phyloP scores from a whole-genome alignment of 2,329 filamentous ascomycete species.

The Fusarium napiforme region DNA sequence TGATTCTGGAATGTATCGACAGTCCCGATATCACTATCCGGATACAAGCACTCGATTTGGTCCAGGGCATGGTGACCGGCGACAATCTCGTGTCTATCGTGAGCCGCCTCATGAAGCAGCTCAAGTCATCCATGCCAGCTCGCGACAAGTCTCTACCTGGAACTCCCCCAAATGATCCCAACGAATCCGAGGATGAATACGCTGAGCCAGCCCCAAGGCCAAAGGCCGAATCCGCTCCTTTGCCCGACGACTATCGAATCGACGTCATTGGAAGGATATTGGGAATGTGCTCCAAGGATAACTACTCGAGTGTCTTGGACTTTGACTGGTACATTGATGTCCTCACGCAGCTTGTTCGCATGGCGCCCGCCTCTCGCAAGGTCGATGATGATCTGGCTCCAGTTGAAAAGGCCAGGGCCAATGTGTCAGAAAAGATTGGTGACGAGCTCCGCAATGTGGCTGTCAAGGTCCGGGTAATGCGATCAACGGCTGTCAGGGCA shows the following conservation, averaged over 20 bases:
- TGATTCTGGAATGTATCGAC: conserved; percentile 95
- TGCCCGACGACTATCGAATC: conserved; percentile 87
- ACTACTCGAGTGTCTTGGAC: conserved; percentile 85
- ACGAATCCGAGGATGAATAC: conserved; percentile 64
- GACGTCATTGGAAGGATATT: conserved; percentile 86
- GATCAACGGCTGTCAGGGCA: conserved; percentile 81
- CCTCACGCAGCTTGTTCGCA: conserved; percentile 83
- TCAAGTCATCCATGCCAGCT: conserved; percentile 72
- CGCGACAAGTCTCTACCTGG: conserved; percentile 57
- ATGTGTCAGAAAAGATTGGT: conserved; percentile 78
- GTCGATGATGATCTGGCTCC: conserved; percentile 52
- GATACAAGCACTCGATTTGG: conserved; percentile 89
- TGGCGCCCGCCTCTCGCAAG: conserved; percentile 65
- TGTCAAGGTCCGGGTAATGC: conserved; percentile 87
- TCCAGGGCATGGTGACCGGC: conserved; percentile 90
- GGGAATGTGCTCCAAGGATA: conserved; percentile 89
- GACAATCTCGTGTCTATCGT: conserved; percentile 89
- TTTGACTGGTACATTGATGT: conserved; percentile 99
- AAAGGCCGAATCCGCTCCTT: conserved; percentile 61
- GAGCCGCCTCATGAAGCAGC: conserved; percentile 85
- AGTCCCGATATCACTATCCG: conserved; percentile 96
- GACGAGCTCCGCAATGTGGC: conserved; percentile 89
- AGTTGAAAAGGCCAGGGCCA: conserved; percentile 47
- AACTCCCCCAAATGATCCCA: conserved; percentile 58
- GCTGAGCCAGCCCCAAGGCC: conserved; percentile 47